These are phyloP conservation scores for Pleurotus sapidus DNA, from an alignment of 768 basidiomycete genomes.

Conservation along the genomic window DNA sequence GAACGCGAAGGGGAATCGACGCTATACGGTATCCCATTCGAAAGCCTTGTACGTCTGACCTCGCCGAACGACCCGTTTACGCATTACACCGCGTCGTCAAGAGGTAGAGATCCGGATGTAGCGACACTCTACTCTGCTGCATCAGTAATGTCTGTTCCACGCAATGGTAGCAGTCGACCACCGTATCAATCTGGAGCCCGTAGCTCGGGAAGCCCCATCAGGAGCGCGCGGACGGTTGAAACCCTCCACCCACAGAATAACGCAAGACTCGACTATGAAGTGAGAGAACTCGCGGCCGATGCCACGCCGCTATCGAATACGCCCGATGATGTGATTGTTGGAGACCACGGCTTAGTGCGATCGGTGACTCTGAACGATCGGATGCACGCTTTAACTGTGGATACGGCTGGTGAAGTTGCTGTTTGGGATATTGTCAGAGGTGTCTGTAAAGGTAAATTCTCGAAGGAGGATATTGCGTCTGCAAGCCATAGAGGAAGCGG, in stretches of 20 bases:
- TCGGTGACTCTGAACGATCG: slow-evolving; percentile 83
- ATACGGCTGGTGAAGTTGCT: slow-evolving; percentile 84
- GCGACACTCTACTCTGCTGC: slow-evolving; percentile 87
- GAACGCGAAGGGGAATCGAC: slow-evolving; percentile 30
- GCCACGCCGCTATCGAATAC: slow-evolving; percentile 52
- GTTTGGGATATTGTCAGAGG: slow-evolving; percentile 91
- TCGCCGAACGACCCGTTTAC: slow-evolving; percentile 66
- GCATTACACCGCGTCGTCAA: slow-evolving; percentile 29
- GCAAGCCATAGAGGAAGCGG: slow-evolving; percentile 50
- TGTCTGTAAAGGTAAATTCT: slow-evolving; percentile 69
- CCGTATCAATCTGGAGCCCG: slow-evolving; percentile 30
- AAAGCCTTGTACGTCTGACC: slow-evolving; percentile 64
- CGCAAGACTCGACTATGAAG: slow-evolving; percentile 53
- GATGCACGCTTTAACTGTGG: slow-evolving; percentile 86
- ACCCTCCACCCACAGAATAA: slow-evolving; percentile 32
- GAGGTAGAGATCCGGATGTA: slow-evolving; percentile 69
- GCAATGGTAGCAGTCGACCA: slow-evolving; percentile 27
- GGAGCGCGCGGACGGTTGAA: slow-evolving; percentile 33
- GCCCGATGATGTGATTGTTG: slow-evolving; percentile 72
- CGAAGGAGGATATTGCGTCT: slow-evolving; percentile 60
- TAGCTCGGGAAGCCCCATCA: slow-evolving; percentile 27
- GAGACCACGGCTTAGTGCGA: slow-evolving; percentile 80
- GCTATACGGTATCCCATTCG: slow-evolving; percentile 65
- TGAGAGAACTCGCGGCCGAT: slow-evolving; percentile 78
- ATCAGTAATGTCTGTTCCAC: slow-evolving; percentile 69